Percentiles rank a stretch among this genome's conserved stretches.
phyloP scores from a whole-genome alignment of 345 rosid species.

The Aquilaria malaccensis region DNA sequence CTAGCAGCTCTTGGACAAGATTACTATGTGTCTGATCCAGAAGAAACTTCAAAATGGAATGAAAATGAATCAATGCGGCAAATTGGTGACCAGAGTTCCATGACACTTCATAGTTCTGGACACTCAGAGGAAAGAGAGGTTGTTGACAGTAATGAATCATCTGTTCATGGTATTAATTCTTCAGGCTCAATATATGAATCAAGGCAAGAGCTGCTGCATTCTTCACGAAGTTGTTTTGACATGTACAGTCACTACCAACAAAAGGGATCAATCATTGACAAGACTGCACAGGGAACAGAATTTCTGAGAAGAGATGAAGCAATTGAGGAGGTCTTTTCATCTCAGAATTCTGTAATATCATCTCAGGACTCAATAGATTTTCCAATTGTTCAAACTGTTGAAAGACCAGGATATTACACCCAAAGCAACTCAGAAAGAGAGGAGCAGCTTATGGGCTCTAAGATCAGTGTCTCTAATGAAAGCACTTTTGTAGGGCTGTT shows the following conservation, averaged over 20 bases:
- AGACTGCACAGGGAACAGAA: slow-evolving; percentile 7
- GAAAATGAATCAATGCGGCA: slow-evolving; percentile 29
- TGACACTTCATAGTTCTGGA: slow-evolving; percentile 27
- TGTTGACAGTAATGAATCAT: slow-evolving; percentile 35
- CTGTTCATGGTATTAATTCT: slow-evolving; percentile 31
- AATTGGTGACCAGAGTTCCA: slow-evolving; percentile 35
- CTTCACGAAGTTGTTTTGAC: slow-evolving; percentile 19
- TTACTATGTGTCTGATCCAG: slow-evolving; percentile 36
- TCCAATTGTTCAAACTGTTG: slow-evolving; percentile 33
- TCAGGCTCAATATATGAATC: slow-evolving; percentile 30
- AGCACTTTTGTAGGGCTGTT: slow-evolving; percentile 46
- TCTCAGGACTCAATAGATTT: slow-evolving; percentile 35
- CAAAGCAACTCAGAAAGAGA: slow-evolving; percentile 38
- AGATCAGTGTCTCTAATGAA: slow-evolving; percentile 17
- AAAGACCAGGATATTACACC: slow-evolving; percentile 46
- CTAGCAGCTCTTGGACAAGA: slow-evolving; percentile 30
- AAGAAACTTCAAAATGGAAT: slow-evolving; percentile 36
- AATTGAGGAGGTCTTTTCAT: slow-evolving; percentile 26
- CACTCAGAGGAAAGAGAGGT: slow-evolving; percentile 42
- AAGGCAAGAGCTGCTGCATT: slow-evolving; percentile 19
- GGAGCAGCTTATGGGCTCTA: slow-evolving; percentile 15
- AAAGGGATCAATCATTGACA: slow-evolving; percentile 28
- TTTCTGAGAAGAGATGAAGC: slow-evolving; percentile 15
- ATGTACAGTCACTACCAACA: slow-evolving; percentile 16
- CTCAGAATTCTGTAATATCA: slow-evolving; percentile 54